A percentile compares a stretch with the other conserved stretches of the same genome.
Evolutionary conservation across 148 eudicot species (phyloP).

Genomic region (Camellia lanceoleosa): DNA sequence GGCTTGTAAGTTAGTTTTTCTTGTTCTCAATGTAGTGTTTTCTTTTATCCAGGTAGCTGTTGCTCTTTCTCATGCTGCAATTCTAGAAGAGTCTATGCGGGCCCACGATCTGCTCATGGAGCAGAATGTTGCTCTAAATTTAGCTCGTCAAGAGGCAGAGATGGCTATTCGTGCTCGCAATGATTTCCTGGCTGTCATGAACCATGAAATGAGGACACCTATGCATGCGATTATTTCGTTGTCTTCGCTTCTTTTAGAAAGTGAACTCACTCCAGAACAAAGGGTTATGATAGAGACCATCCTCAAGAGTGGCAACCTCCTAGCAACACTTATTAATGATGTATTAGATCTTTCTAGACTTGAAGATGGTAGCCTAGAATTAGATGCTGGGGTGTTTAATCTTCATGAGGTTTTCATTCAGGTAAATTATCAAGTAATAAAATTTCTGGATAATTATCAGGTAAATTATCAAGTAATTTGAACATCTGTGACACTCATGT

Average conservation of each 20-base stretch:
- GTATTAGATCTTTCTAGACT: slow-evolving; percentile 87
- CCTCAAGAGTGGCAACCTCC: slow-evolving; percentile 68
- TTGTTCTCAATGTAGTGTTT: slow-evolving; percentile 4
- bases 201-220: slow-evolving; percentile 91
- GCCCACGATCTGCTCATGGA: slow-evolving; percentile 79
- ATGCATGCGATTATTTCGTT: slow-evolving; percentile 83
- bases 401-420: slow-evolving; percentile 66
- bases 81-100: slow-evolving; percentile 76
- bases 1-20: neutral
- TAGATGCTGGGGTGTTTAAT: slow-evolving; percentile 50
- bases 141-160: slow-evolving; percentile 74
- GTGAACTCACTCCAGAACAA: slow-evolving; percentile 78
- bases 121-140: slow-evolving; percentile 72
- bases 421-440: slow-evolving; percentile 32
- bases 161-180: slow-evolving; percentile 77
- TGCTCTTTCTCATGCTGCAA: slow-evolving; percentile 89
- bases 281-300: slow-evolving; percentile 74
- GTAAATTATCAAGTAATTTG: slow-evolving; percentile 24
- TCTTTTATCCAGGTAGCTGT: slow-evolving; percentile 62
- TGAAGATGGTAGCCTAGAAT: slow-evolving; percentile 79
- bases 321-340: slow-evolving; percentile 75
- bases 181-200: slow-evolving; percentile 86
- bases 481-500: neutral
- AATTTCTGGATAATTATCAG: slow-evolving; percentile 29
- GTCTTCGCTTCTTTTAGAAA: slow-evolving; percentile 72